Conservation (phyloP, 2,329 filamentous ascomycete genomes). For the Acephala macrosclerotiorum region DNA sequence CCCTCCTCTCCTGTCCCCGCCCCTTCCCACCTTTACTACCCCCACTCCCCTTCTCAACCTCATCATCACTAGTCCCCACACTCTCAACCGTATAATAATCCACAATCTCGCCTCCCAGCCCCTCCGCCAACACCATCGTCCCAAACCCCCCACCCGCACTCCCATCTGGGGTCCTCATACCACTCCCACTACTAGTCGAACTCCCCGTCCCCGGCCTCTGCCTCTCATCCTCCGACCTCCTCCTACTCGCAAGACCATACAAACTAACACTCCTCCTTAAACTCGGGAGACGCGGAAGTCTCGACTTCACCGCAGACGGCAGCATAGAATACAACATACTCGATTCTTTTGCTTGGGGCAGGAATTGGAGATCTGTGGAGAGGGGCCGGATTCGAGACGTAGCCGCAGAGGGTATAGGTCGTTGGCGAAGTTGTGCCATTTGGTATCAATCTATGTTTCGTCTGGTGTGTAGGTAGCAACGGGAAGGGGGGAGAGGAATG, state of each 20-base stretch:
- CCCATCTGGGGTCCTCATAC: conserved; percentile 38
- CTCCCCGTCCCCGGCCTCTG: conserved; percentile 39
- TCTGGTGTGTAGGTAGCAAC: background rate
- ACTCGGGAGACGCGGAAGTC: conserved; percentile 58
- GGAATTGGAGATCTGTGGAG: conserved; percentile 24
- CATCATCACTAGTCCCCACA: conserved; percentile 34
- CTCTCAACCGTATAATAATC: conserved; percentile 30
- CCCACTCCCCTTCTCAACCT: conserved; percentile 20
- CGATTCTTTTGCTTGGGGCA: conserved; percentile 34
- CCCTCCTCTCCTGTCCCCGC: background rate
- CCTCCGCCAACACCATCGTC: conserved; percentile 15
- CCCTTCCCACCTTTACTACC: conserved; percentile 7
- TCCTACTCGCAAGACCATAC: conserved; percentile 29
- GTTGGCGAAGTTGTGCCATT: conserved; percentile 20
- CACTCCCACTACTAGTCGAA: conserved; percentile 40
- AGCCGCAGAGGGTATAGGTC: background rate
- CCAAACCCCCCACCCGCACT: conserved; percentile 31
- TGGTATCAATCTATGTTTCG: background rate
- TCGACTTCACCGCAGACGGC: conserved; percentile 58
- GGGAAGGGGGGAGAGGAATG: background rate
- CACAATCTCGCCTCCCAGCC: conserved; percentile 13
- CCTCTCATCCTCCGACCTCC: conserved; percentile 34
- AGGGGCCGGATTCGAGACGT: conserved; percentile 10
- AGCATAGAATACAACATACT: conserved; percentile 62
- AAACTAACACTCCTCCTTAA: conserved; percentile 51